Conservation (phyloP, 257 asterid species). For the Lithospermum erythrorhizon region DNA sequence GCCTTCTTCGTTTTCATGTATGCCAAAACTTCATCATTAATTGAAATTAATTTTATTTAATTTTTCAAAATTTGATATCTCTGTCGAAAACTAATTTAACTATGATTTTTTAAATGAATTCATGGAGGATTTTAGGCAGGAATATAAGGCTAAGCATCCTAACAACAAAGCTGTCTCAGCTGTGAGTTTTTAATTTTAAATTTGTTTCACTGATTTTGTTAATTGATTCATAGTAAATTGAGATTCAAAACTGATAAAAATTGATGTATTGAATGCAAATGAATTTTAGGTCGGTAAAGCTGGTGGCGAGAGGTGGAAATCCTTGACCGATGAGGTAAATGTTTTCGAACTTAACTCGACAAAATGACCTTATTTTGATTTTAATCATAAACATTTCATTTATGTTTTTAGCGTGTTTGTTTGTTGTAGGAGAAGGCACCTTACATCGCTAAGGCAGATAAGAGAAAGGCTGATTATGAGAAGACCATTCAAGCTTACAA, state of each 20-base stretch:
- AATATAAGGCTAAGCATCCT: conserved; percentile 70
- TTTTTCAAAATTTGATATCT: too few relatives aligned
- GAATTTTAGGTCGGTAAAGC: conserved; percentile 68
- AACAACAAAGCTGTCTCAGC: conserved; percentile 73
- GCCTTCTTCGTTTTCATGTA: conserved; percentile 94
- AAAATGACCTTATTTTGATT: too few relatives aligned
- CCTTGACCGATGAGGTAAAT: conserved; percentile 54
- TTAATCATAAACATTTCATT: background rate
- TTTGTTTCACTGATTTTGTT: conserved; percentile 9
- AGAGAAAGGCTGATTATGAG: conserved; percentile 64
- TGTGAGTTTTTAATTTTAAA: conserved; percentile 25
- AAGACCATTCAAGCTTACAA: conserved; percentile 65
- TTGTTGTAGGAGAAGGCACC: conserved; percentile 67
- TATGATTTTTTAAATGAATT: too few relatives aligned
- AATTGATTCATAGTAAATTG: background rate
- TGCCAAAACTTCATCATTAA: background rate
- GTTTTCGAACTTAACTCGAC: background rate
- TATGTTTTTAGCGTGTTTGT: background rate
- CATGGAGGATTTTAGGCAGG: conserved; percentile 86
- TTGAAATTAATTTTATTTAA: too few relatives aligned
- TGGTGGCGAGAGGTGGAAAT: conserved; percentile 86
- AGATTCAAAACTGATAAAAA: background rate
- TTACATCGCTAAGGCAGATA: conserved; percentile 56
- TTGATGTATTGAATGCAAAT: too few relatives aligned
- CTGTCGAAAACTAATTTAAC: too few relatives aligned